Percentiles rank a stretch among this genome's conserved stretches.
These are phyloP conservation scores for Cladophialophora chaetospira DNA, from an alignment of 2,329 filamentous ascomycete species.

Conservation along the genomic window DNA sequence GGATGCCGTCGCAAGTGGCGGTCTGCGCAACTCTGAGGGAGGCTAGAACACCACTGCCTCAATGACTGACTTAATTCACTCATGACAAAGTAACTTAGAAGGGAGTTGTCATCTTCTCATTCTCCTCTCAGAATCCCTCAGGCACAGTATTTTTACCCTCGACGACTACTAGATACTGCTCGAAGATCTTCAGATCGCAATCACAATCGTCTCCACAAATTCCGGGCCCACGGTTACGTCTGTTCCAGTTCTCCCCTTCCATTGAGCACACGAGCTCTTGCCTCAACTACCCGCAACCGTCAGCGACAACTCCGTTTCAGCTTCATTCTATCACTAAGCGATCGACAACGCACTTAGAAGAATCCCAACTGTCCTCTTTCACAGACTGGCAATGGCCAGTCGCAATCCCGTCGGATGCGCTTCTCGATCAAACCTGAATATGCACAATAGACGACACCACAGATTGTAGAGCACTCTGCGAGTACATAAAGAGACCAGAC, in stretches of 20 bases:
- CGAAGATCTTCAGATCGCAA: neutral
- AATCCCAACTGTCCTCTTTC: neutral
- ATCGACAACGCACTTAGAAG: neutral
- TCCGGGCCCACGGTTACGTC: conserved; percentile 5
- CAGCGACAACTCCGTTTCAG: neutral
- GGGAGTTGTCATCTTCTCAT: conserved; percentile 1
- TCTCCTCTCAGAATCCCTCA: neutral
- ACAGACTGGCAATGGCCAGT: conserved; percentile 12
- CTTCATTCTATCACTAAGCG: neutral
- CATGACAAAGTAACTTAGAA: conserved; percentile 4
- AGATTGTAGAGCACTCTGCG: conserved; percentile 17
- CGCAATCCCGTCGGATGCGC: conserved; percentile 9
- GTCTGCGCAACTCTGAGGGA: conserved; percentile 15
- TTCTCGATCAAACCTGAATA: conserved; percentile 17
- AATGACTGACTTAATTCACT: conserved; percentile 8
- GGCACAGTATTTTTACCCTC: neutral
- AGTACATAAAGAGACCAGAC: neutral
- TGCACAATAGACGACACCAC: conserved; percentile 6
- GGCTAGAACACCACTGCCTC: conserved; percentile 19
- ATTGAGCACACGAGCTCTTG: conserved; percentile 19
- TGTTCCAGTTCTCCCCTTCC: conserved; percentile 4
- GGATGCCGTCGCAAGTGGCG: conserved; percentile 22
- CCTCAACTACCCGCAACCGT: neutral
- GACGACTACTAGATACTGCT: no score
- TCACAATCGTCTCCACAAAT: conserved; percentile 6